Percentiles rank a stretch among this genome's conserved stretches.
Evolutionary conservation across 2,329 filamentous ascomycete species (phyloP).

Genomic region (Pseudogymnoascus sp.): DNA sequence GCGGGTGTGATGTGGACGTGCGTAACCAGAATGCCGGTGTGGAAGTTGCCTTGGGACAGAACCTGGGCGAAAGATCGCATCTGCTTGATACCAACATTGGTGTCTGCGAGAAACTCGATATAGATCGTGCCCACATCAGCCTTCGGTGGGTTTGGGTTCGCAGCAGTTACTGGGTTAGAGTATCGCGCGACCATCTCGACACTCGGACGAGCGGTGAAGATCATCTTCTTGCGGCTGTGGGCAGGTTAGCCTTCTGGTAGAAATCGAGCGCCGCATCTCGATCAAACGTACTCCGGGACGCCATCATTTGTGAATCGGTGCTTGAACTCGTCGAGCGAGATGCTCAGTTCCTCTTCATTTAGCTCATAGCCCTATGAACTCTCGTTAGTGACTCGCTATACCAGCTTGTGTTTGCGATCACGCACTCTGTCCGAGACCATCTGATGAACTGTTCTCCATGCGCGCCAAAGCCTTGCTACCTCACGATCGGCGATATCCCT

Average conservation of each 20-base stretch:
- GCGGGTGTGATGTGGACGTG: slow-evolving; percentile 74
- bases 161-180: slow-evolving; percentile 60
- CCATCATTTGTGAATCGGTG: slow-evolving; percentile 66
- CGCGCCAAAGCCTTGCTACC: slow-evolving; percentile 73
- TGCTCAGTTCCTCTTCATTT: slow-evolving; percentile 78
- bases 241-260: slow-evolving; percentile 12
- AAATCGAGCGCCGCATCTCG: neutral
- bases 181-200: slow-evolving; percentile 78
- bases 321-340: slow-evolving; percentile 77
- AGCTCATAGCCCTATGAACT: slow-evolving; percentile 77
- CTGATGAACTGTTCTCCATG: slow-evolving; percentile 87
- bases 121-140: slow-evolving; percentile 81
- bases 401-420: slow-evolving; percentile 1
- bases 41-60: slow-evolving; percentile 71
- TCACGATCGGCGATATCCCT: slow-evolving; percentile 32
- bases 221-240: slow-evolving; percentile 69
- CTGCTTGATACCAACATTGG: slow-evolving; percentile 80
- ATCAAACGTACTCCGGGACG: slow-evolving; percentile 58
- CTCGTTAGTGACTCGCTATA: slow-evolving; percentile 18
- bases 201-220: slow-evolving; percentile 80
- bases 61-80: slow-evolving; percentile 83
- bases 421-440: slow-evolving; percentile 87
- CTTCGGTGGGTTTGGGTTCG: slow-evolving; percentile 58
- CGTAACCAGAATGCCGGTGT: slow-evolving; percentile 86
- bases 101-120: slow-evolving; percentile 81